phyloP scores from a whole-genome alignment of 2,329 filamentous ascomycete species.

The Colletotrichum sp. region DNA sequence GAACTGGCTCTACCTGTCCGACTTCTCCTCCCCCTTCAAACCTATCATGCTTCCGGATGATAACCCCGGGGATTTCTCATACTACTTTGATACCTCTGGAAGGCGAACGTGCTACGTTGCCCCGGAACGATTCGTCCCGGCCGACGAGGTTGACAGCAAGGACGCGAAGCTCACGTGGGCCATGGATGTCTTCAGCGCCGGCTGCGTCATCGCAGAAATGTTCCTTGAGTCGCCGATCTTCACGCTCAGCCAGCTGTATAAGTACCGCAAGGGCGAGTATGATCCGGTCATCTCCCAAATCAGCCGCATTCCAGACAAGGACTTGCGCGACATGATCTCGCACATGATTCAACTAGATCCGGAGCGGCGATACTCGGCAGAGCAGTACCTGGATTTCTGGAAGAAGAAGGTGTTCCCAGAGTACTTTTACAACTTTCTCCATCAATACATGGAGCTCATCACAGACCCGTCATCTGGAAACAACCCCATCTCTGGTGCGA shows the following conservation, averaged over 20 bases:
- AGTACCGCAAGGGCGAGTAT: conserved; percentile 91
- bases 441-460: conserved; percentile 96
- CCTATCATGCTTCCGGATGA: conserved; percentile 93
- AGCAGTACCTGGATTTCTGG: conserved; percentile 91
- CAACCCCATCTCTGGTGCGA: conserved; percentile 69
- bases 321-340: conserved; percentile 85
- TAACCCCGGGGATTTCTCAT: conserved; percentile 96
- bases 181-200: conserved; percentile 98
- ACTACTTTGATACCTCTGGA: conserved; percentile 94
- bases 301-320: conserved; percentile 84
- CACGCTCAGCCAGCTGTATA: conserved; percentile 93
- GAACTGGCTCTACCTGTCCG: conserved; percentile 99
- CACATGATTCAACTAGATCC: conserved; percentile 98
- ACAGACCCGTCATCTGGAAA: conserved; percentile 88
- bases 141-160: conserved; percentile 69
- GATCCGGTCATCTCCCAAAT: conserved; percentile 83
- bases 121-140: conserved; percentile 85
- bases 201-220: conserved; percentile 95
- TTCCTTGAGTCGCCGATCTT: conserved; percentile 98
- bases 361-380: conserved; percentile 88
- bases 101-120: conserved; percentile 93
- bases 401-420: conserved; percentile 90
- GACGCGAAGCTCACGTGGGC: conserved; percentile 77
- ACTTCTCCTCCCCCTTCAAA: conserved; percentile 96
- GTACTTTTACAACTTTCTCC: conserved; percentile 97